These are phyloP conservation scores for Misopates orontium DNA, from an alignment of 257 asterid species.

Conservation along the genomic window DNA sequence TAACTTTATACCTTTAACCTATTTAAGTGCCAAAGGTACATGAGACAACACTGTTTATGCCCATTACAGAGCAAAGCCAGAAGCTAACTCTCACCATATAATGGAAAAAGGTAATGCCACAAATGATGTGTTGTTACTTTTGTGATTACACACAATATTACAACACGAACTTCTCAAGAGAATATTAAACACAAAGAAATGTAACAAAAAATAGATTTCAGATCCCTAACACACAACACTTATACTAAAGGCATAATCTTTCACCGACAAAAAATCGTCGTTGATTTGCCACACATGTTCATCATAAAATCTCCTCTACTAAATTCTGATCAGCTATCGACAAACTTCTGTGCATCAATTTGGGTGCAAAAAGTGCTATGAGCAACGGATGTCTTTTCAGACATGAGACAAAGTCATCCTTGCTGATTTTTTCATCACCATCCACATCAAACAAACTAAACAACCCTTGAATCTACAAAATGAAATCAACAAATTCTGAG, in stretches of 20 bases:
- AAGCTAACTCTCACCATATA: slow-evolving; percentile 16
- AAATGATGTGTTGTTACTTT: not conserved
- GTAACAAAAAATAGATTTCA: not conserved
- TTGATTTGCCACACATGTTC: not conserved
- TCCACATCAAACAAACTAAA: slow-evolving; percentile 65
- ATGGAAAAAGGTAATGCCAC: slow-evolving; percentile 1
- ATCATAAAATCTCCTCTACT: slow-evolving; percentile 36
- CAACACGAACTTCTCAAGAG: not conserved
- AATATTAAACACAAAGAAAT: slow-evolving; percentile 1
- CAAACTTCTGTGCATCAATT: slow-evolving; percentile 30
- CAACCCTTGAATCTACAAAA: slow-evolving; percentile 57
- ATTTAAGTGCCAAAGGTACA: too few relatives aligned
- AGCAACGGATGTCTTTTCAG: slow-evolving; percentile 71
- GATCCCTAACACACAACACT: slow-evolving; percentile 19
- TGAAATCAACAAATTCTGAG: slow-evolving; percentile 5
- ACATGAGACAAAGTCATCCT: slow-evolving; percentile 54
- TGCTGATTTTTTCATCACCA: slow-evolving; percentile 69
- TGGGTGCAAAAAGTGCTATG: slow-evolving; percentile 66
- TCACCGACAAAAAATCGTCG: slow-evolving; percentile 14
- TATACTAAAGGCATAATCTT: slow-evolving; percentile 10
- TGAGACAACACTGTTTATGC: too few relatives aligned
- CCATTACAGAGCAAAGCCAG: slow-evolving; percentile 5
- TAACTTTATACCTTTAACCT: too few relatives aligned
- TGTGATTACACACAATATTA: slow-evolving; percentile 8
- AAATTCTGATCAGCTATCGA: slow-evolving; percentile 30